A percentile compares a stretch with the other conserved stretches of the same genome.
Conservation (phyloP, 1,284 basidiomycete genomes). For the Albatrellus sp. region DNA sequence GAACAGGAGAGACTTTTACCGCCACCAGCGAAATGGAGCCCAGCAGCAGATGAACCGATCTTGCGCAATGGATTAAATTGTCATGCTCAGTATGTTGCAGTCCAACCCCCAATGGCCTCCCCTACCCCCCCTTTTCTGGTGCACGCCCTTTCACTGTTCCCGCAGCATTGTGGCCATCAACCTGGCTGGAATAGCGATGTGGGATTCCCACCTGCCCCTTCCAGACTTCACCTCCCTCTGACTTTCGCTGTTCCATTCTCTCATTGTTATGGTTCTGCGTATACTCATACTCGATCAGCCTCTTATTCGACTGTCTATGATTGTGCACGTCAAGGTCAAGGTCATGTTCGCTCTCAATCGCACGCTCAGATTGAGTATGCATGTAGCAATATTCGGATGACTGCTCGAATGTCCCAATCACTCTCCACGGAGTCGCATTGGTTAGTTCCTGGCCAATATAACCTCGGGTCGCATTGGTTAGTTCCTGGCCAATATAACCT, state of each 20-base stretch:
- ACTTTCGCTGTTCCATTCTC: constrained; percentile 18
- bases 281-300: constrained; percentile 40
- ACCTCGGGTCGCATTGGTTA: constrained; percentile 31
- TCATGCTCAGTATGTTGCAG: constrained; percentile 49
- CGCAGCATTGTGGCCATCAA: constrained; percentile 14
- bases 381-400: constrained; percentile 31
- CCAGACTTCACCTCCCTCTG: constrained; percentile 21
- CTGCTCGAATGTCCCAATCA: constrained; percentile 24
- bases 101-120: constrained; percentile 34
- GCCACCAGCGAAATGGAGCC: constrained; percentile 71
- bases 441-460: constrained; percentile 27
- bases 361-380: constrained; percentile 42
- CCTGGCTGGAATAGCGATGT: constrained; percentile 13
- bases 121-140: constrained; percentile 11
- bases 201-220: constrained; percentile 13
- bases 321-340: constrained; percentile 26
- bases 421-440: constrained; percentile 28
- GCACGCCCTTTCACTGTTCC: constrained; percentile 14
- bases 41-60: constrained; percentile 62
- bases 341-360: constrained; percentile 49
- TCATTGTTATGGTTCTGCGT: constrained; percentile 29
- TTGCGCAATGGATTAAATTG: constrained; percentile 35
- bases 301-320: constrained; percentile 43
- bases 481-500: constrained; percentile 28
- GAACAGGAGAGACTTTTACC: constrained; percentile 34